phyloP scores from a whole-genome alignment of 139 green algal genomes.

The Picochlorum sp. region DNA sequence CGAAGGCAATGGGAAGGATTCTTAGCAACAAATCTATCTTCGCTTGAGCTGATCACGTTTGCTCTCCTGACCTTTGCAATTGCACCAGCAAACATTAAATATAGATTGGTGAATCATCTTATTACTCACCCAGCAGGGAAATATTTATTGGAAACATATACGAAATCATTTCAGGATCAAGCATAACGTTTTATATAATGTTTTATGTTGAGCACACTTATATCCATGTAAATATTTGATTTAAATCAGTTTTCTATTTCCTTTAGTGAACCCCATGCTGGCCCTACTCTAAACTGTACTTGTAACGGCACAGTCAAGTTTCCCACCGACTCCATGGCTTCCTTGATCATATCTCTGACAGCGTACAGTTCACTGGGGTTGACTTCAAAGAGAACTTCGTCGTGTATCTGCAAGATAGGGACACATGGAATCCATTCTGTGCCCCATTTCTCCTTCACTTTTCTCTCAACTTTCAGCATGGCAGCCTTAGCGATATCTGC shows the following conservation, averaged over 20 bases:
- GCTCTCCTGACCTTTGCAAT: constrained; percentile 73
- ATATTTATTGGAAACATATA: constrained; percentile 52
- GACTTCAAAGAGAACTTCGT: constrained; percentile 82
- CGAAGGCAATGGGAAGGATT: constrained; percentile 77
- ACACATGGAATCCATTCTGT: neutral
- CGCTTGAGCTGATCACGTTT: constrained; percentile 80
- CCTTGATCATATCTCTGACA: constrained; percentile 26
- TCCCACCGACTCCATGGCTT: constrained; percentile 45
- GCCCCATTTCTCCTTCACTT: neutral
- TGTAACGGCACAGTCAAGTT: constrained; percentile 45
- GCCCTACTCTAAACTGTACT: constrained; percentile 53
- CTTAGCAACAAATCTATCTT: constrained; percentile 64
- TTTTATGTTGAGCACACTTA: no score
- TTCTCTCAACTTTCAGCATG: constrained; percentile 32
- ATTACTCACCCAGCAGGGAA: constrained; percentile 45
- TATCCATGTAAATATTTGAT: no score
- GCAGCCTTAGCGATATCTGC: constrained; percentile 67
- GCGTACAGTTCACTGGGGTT: constrained; percentile 7
- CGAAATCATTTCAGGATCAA: no score
- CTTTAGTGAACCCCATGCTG: constrained; percentile 46
- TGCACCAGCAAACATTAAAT: constrained; percentile 67
- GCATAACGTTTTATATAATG: no score
- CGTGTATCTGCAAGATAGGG: constrained; percentile 59
- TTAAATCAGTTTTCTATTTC: no score
- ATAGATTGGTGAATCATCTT: constrained; percentile 69